Evolutionary conservation across 768 basidiomycete species (phyloP), one percentile per base, ranked within the genome.

Genomic region (Serendipita sp.): DNA sequence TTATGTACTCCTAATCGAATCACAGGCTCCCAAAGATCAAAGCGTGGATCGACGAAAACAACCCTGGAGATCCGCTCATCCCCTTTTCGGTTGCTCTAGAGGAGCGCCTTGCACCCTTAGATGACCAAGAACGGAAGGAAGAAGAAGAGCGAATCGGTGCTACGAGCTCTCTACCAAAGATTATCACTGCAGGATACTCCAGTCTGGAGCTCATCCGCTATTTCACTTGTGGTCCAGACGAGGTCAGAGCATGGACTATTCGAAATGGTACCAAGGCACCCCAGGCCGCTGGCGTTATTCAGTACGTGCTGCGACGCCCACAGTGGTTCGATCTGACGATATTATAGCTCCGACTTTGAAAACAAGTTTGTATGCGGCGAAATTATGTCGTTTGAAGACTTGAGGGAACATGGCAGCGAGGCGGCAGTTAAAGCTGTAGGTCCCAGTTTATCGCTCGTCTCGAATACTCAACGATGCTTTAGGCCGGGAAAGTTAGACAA

Each of bases 211-310:
- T 96, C 62, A 95, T 94, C 70, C 87, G 90, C 15, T 96, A 96
- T 78, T 96, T 96, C 77, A 99, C 96, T 16, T 94, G 91, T 71
- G 96, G 96, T 10, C 94, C 94, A 2, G 87, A 88, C 68, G 95
- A 97, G 76, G 93, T 97, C 6, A 87, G 96, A 63, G 95, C 95
- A 5, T 99, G 96, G 96, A 98, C 94, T 0, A 91, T 99, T 71
- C 80, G 94, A 65, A 84, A 83, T 65, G 93, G 91, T 23, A 94
- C 87, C 31, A 96, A 93, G 73, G 95, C 96, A 1, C 96, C 95
- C 2, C 88, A 92, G 72, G 96, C 96, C 5, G 96, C 96, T 44
- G 96, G 96, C 74, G 92, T 98, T 68, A 98, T 98, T 71, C 95
- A 98, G 87, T 91, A 71, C 62, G 87, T 78, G 11, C 33, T 60